Evolutionary conservation across 148 eudicot species (phyloP), one percentile per base, ranked within the genome.

Genomic region (Diospyros kaki): DNA sequence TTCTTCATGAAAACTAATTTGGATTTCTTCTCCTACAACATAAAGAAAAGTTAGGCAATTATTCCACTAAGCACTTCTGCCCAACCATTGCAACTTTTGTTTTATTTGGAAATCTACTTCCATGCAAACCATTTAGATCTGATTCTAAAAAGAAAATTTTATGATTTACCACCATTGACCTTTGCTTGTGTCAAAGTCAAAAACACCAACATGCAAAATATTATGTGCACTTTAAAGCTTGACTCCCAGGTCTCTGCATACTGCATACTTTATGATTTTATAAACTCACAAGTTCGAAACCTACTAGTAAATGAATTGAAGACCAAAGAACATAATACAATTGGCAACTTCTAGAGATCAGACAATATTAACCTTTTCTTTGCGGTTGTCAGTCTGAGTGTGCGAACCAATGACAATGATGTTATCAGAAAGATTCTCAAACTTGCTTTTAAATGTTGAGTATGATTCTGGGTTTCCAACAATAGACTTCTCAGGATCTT

Each of bases 401-500:
- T 89, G 91, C 39, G 98, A 91, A 56, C 92, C 94, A 81, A 93
- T 93, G 42, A 93, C 82, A 50, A 93, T 83, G 74, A 87, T 90
- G 80, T 91, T 93, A 75, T 83, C 88, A 59, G 96, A 89, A 75
- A 91, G 87, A 75, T 87, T 85, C 58, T 93, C 96, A 80, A 93
- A 85, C 86, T 80, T 84, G 81, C 53, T 81, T 83, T 77, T 93
- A 76, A 86, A 89, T 53, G 89, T 73, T 72, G 92, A 67, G 82
- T 80, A 89, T 46, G 87, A 80, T 69, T 93, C 98, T 42, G 92
- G 74, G 78, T 87, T 88, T 79, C 89, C 93, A 43, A 85, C 86
- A 58, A 91, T 78, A 40, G 94, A 91, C 88, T 91, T 93, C 82
- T 91, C 98, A 3, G 89, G 84, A 78, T 93, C 98, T 87, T 93